phyloP scores from a whole-genome alignment of 2,329 filamentous ascomycete species.

The Penicillium sp. region DNA sequence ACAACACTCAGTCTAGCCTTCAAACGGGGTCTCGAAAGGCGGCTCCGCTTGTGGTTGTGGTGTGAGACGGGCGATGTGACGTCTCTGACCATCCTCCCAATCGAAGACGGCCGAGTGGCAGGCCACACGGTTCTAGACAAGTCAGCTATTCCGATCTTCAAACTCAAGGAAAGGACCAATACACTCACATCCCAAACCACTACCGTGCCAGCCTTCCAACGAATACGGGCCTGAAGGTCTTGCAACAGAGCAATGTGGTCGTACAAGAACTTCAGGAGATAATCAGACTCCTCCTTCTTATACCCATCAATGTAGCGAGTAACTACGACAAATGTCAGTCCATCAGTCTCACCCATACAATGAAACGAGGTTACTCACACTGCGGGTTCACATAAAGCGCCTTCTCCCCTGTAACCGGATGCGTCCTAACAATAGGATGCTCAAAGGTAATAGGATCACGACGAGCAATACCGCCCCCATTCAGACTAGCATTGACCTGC shows the following conservation, averaged over 20 bases:
- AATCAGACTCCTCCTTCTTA: conserved; percentile 86
- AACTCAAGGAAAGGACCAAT: background rate
- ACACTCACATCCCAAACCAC: conserved; percentile 75
- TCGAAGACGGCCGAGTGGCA: conserved; percentile 80
- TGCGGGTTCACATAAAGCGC: conserved; percentile 82
- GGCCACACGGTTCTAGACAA: conserved; percentile 70
- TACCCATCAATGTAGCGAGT: conserved; percentile 80
- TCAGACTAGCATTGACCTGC: conserved; percentile 74
- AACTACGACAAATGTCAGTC: conserved; percentile 55
- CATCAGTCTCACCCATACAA: conserved; percentile 4
- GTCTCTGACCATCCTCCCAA: conserved; percentile 78
- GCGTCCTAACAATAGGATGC: conserved; percentile 80
- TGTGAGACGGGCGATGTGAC: conserved; percentile 81
- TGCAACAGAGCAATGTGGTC: conserved; percentile 74
- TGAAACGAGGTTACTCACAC: conserved; percentile 59
- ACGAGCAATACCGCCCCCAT: conserved; percentile 71
- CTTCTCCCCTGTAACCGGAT: conserved; percentile 83
- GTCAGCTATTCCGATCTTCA: conserved; percentile 18
- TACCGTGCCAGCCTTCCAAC: conserved; percentile 80
- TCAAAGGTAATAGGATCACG: conserved; percentile 75
- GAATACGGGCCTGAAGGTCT: conserved; percentile 75
- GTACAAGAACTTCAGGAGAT: conserved; percentile 76
- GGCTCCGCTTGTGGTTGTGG: conserved; percentile 83
- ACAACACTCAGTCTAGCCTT: conserved; percentile 26
- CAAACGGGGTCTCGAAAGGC: conserved; percentile 73